Base-by-base conservation (phyloP, 345 rosid species). In the Ceriops tagal region DNA sequence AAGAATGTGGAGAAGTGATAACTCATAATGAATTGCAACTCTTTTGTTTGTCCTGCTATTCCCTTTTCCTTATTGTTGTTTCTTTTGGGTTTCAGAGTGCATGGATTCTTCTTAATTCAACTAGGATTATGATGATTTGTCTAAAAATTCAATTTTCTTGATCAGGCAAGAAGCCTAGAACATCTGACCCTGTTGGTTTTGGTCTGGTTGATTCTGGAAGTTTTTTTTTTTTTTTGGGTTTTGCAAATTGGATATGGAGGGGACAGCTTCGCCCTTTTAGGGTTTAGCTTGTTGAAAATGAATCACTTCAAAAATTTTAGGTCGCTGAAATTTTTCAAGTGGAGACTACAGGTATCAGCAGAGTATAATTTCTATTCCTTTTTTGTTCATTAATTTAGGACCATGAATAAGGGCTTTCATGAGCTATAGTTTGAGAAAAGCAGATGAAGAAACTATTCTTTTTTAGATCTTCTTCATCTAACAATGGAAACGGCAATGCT, bases 401-500 rank as follows among this genome's bases (percentile, higher is more conserved):
- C 67, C 47, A 22, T 37, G 51, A 61, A 39, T 18, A 34, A 5
- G 51, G 55, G 63, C 55, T 63, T 76, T 53, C 64, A 75, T 81
- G 75, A 69, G 61, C 53, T 66, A 43, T 72, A 63, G 53, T 62
- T 61, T 46, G 46, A 60, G 66, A 31, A 46, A 61, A 30, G 69
- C 49, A 73, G 74, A 95, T 95, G 99, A 95, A 90, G 90, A 92
- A 90, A 75, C 78, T 93, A 47, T 93, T 93, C 83, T 91, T 77
- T 78, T 91, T 93, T 70, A 84, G 80, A 73, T 86, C 93, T 52
- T 84, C 88, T 58, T 76, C 79, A 28, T 66, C 92, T 52, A 83
- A 77, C 67, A 79, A 73, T 77, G 84, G 81, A 56, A 81, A 43
- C 69, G 35, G 24, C 69, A 76, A 68, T 56, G 24, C 62, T 31